Evolutionary conservation across 2,329 filamentous ascomycete species (phyloP).

Genomic region (Epichloe uncinata): DNA sequence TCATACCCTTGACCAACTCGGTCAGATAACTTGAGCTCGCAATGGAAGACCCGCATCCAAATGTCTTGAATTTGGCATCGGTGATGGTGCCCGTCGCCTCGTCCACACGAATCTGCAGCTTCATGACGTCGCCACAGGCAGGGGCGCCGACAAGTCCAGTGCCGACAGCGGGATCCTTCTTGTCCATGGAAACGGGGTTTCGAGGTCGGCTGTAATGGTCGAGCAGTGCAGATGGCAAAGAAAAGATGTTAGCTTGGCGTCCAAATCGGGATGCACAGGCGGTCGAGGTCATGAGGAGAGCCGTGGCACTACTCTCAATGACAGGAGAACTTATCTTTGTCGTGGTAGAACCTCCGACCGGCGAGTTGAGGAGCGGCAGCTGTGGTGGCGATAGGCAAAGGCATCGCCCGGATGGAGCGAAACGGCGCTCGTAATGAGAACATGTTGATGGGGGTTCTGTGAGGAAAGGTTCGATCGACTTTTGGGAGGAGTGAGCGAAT

Average conservation of each 20-base stretch:
- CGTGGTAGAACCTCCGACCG: conserved; percentile 32
- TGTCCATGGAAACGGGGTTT: conserved; percentile 47
- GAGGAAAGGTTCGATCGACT: background rate
- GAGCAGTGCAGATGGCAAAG: conserved; percentile 15
- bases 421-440: conserved; percentile 9
- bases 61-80: conserved; percentile 97
- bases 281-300: background rate
- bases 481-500: background rate
- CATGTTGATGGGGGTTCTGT: conserved; percentile 3
- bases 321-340: conserved; percentile 23
- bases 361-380: conserved; percentile 16
- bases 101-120: conserved; percentile 69
- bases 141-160: conserved; percentile 85
- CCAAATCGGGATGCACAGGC: background rate
- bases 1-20: conserved; percentile 91
- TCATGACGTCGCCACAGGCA: conserved; percentile 86
- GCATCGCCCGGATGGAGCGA: conserved; percentile 7
- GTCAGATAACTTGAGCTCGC: conserved; percentile 82
- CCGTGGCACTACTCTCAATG: background rate
- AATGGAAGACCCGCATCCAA: conserved; percentile 89
- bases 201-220: conserved; percentile 40
- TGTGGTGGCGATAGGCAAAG: conserved; percentile 7
- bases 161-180: conserved; percentile 70
- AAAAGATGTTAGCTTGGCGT: conserved; percentile 4
- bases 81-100: conserved; percentile 76